Evolutionary conservation across 2,329 filamentous ascomycete genomes (phyloP).

Genomic region (Aspergillus sp.): DNA sequence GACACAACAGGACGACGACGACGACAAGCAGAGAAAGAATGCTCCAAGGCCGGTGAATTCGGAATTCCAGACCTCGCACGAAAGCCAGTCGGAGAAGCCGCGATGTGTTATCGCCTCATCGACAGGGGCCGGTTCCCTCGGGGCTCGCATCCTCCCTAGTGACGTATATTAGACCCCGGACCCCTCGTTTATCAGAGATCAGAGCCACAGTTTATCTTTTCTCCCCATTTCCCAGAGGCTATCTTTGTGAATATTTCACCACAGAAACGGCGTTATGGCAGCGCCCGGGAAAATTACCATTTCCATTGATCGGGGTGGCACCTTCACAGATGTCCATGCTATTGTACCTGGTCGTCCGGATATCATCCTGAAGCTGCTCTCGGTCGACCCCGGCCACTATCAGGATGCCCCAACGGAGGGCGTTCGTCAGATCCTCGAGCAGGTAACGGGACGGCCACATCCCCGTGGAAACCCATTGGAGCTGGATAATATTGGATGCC

Average conservation of each 20-base stretch:
- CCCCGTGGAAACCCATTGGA: slow-evolving; percentile 29
- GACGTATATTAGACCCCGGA: slow-evolving; percentile 8
- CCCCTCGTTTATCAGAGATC: slow-evolving; percentile 2
- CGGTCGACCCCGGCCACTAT: slow-evolving; percentile 33
- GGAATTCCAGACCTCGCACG: too few relatives aligned
- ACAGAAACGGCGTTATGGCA: slow-evolving; percentile 14
- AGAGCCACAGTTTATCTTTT: background rate
- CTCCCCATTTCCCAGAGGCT: background rate
- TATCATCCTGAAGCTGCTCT: slow-evolving; percentile 34
- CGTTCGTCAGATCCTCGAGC: slow-evolving; percentile 60
- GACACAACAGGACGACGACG: background rate
- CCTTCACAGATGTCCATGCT: slow-evolving; percentile 34
- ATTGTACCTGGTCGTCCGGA: slow-evolving; percentile 29
- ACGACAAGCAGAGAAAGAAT: background rate
- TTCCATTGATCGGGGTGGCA: slow-evolving; percentile 34
- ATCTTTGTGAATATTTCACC: background rate
- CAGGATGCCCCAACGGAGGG: slow-evolving; percentile 61
- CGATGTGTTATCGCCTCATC: too few relatives aligned
- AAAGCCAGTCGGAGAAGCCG: too few relatives aligned
- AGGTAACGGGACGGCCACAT: slow-evolving; percentile 27
- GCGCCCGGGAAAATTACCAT: slow-evolving; percentile 27
- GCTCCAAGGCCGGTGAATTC: too few relatives aligned
- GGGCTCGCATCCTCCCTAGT: background rate
- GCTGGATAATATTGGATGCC: slow-evolving; percentile 38
- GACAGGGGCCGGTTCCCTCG: too few relatives aligned